Base-by-base conservation (phyloP, 805 yeast species). In the Lipomyces yamadae region DNA sequence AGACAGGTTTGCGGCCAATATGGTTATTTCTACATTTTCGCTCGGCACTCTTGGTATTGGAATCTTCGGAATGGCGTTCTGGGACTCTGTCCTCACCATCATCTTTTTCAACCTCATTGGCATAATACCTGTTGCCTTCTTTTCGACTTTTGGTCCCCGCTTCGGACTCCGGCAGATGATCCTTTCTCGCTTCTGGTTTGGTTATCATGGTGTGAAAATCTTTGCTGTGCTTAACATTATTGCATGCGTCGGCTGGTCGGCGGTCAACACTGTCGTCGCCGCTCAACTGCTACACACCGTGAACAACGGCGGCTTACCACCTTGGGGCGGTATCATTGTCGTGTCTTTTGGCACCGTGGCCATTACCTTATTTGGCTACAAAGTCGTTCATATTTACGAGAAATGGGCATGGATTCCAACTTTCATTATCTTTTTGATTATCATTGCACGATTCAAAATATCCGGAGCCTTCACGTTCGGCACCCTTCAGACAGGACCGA, bases 231-330 rank as follows among this genome's bases (percentile, higher is more conserved):
- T 93, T 76, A 92, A 92, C 76, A 84, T 87, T 74, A 78, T 93
- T 69, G 93, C 97, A 34, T 91, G 97, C 84, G 86, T 92, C 64
- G 97, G 98, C 73, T 93, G 98, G 98, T 90, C 95, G 78, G 91
- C 97, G 8, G 94, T 92, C 58, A 93, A 93, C 79, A 91, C 90
- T 69, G 90, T 92, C 85, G 89, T 92, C 37, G 87, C 95, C 45
- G 97, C 97, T 32, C 95, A 91, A 78, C 80, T 92, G 70, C 81
- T 92, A 67, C 87, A 88, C 79, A 86, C 89, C 75, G 88, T 93
- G 68, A 91, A 91, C 81, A 80, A 78, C 68, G 81, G 80, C 52
- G 80, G 80, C 34, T 81, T 89, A 72, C 97, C 98, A 53, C 90
- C 94, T 50, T 90, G 96, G 95, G 97, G 92, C 50, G 97, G 95